Base-by-base conservation (phyloP, 495 filamentous ascomycete genomes). In the Penicillium taxi region DNA sequence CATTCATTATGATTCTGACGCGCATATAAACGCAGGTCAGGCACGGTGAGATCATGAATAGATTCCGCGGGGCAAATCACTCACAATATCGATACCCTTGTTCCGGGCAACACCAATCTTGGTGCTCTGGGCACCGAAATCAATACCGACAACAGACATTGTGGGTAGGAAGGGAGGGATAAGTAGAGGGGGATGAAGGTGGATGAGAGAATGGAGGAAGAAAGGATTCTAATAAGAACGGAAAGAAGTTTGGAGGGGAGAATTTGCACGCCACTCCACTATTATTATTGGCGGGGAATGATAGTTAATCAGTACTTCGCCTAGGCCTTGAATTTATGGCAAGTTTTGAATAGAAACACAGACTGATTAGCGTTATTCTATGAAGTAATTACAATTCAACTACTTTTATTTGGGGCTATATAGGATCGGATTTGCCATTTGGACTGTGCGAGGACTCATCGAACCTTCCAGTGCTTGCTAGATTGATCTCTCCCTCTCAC, bases 1-100 rank as follows among this genome's bases (percentile, higher is more conserved):
- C 42, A 47, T 39, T 34, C 32, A 12, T 37, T 20, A 15, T 7
- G 26, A 15, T 35, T 25, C 5, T 11, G 11, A 11, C 22, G 22
- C 22, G 22, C 11, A 11, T n/a, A n/a, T n/a, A n/a, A n/a, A n/a
- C n/a, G n/a, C n/a, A n/a, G n/a, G n/a, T n/a, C n/a, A n/a, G 22
- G 22, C 22, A 11, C 22, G 11, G 11, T 24, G 22, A 11, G 11
- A n/a, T n/a, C n/a, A n/a, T n/a, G n/a, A n/a, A n/a, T n/a, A 42
- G 33, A 29, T 27, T 41, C 19, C 35, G 47, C 51, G 52, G 55
- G 47, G 47, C 44, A 41, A 43, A 43, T n/a, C 49, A 94, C 88
- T 53, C 80, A 96, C 90, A 63, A 99, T 94, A 74, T 99, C 91
- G 60, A 98, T 94, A 72, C 91, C 91, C 55, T 94, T 84, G 63